A percentile compares a stretch with the other conserved stretches of the same genome.
Conservation (phyloP, 2,329 filamentous ascomycete genomes). For the Penicillium sp. region DNA sequence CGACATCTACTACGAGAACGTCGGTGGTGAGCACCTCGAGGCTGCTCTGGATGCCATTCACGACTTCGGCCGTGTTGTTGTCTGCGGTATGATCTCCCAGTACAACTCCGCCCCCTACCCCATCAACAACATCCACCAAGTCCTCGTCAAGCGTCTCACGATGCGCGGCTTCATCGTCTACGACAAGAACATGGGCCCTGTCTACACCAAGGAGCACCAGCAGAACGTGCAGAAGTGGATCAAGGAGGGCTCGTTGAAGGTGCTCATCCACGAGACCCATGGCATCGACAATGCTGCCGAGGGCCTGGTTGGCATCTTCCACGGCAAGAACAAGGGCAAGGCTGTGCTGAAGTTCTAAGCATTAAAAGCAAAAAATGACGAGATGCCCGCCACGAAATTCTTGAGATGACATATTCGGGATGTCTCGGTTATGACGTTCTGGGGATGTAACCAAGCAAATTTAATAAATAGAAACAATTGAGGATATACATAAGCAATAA, state of each 20-base stretch:
- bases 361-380: conserved; percentile 8
- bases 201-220: conserved; percentile 66
- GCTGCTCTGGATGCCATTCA: conserved; percentile 63
- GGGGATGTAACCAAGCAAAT: background rate
- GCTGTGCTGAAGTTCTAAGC: conserved; percentile 65
- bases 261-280: conserved; percentile 61
- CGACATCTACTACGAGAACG: conserved; percentile 80
- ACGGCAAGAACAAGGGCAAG: conserved; percentile 82
- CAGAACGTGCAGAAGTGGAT: conserved; percentile 72
- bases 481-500: background rate
- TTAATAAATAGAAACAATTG: background rate
- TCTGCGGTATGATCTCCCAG: conserved; percentile 65
- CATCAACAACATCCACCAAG: conserved; percentile 59
- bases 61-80: conserved; percentile 58
- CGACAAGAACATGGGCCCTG: conserved; percentile 60
- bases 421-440: conserved; percentile 14
- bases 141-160: conserved; percentile 62
- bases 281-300: conserved; percentile 73
- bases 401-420: conserved; percentile 3
- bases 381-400: conserved; percentile 8
- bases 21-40: conserved; percentile 68
- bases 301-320: conserved; percentile 67
- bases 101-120: conserved; percentile 70
- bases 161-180: conserved; percentile 71
- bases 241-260: conserved; percentile 67